Conservation (phyloP, 2,329 filamentous ascomycete genomes). For the Bipolaris victoriae region DNA sequence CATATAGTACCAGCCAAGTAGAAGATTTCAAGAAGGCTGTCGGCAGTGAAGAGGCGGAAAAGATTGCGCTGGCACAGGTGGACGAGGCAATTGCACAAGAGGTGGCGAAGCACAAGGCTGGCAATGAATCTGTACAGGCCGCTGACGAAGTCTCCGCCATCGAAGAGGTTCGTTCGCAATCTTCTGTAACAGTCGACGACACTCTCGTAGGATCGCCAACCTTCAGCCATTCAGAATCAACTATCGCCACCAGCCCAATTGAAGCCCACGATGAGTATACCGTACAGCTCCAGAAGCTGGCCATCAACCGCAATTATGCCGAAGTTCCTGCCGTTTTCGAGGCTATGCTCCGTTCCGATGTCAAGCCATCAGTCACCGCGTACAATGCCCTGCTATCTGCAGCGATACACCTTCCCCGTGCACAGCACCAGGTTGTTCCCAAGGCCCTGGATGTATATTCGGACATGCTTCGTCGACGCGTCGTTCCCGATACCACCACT, state of each 20-base stretch:
- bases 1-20: constrained; percentile 61
- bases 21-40: constrained; percentile 66
- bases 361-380: constrained; percentile 80
- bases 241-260: constrained; percentile 64
- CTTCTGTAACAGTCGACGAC: constrained; percentile 40
- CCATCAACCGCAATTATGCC: constrained; percentile 73
- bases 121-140: constrained; percentile 49
- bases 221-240: constrained; percentile 47
- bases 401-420: constrained; percentile 79
- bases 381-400: constrained; percentile 91
- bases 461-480: constrained; percentile 88
- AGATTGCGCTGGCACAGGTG: constrained; percentile 75
- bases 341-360: constrained; percentile 80
- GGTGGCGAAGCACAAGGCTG: constrained; percentile 66
- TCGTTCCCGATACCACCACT: constrained; percentile 81
- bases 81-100: constrained; percentile 84
- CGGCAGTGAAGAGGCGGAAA: constrained; percentile 54
- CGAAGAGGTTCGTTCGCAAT: constrained; percentile 40
- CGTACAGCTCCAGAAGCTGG: constrained; percentile 77
- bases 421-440: constrained; percentile 82
- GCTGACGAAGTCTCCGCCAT: constrained; percentile 40
- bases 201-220: constrained; percentile 35
- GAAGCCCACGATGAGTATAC: constrained; percentile 74
- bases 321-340: constrained; percentile 93
- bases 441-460: constrained; percentile 95